phyloP scores from a whole-genome alignment of 225 moss, liverwort and hornwort species.

The Physcomitrium patens region DNA sequence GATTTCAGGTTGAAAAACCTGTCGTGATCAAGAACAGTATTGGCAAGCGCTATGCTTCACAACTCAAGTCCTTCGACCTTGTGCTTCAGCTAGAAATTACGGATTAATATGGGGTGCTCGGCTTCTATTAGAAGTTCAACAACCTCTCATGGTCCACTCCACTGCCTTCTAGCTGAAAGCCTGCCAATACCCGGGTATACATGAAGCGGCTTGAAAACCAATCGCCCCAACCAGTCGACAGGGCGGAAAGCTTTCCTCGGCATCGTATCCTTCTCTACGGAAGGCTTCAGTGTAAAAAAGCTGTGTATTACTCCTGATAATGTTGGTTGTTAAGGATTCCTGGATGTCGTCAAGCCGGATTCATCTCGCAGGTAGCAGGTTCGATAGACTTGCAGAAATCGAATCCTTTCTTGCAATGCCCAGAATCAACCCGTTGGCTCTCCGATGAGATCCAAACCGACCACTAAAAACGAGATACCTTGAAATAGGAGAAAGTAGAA shows the following conservation, averaged over 20 bases:
- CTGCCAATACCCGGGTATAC: constrained; percentile 6
- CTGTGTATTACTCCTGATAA: background rate
- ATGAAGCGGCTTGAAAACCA: background rate
- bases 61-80: constrained; percentile 15
- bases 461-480: constrained; percentile 35
- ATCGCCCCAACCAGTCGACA: background rate
- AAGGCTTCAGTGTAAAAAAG: background rate
- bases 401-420: background rate
- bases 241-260: background rate
- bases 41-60: constrained; percentile 3
- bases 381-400: background rate
- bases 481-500: constrained; percentile 39
- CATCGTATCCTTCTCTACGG: background rate
- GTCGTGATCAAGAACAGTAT: constrained; percentile 5
- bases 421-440: constrained; percentile 27
- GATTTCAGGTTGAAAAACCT: constrained; percentile 25
- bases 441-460: constrained; percentile 34
- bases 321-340: background rate
- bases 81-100: constrained; percentile 12
- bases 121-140: constrained; percentile 22
- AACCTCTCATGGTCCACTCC: constrained; percentile 6
- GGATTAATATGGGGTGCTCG: constrained; percentile 18
- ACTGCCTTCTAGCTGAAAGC: constrained; percentile 3
- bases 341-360: background rate
- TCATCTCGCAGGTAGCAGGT: background rate